Percentiles rank a stretch among this genome's conserved stretches.
phyloP scores from a whole-genome alignment of 148 eudicot genomes.

The Cornus suecica region DNA sequence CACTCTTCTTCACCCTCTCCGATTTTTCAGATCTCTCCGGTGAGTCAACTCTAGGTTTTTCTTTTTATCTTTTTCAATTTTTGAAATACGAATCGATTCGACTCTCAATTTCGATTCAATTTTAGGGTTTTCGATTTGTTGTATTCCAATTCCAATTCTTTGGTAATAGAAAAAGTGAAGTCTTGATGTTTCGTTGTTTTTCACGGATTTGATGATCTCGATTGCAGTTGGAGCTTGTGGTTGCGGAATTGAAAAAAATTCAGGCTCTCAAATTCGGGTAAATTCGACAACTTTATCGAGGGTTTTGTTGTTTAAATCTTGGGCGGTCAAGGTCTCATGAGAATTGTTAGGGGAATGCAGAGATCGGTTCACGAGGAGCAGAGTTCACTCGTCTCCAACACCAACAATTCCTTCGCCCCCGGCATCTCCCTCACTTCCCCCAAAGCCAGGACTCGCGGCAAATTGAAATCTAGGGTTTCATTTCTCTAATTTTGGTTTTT shows the following conservation, averaged over 20 bases:
- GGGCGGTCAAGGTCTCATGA: constrained; percentile 85
- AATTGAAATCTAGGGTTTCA: constrained; percentile 37
- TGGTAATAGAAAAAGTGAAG: not conserved
- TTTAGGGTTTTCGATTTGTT: not conserved
- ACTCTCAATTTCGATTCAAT: not conserved
- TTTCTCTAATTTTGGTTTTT: constrained; percentile 46
- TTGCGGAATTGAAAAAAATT: constrained; percentile 24
- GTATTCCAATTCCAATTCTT: not conserved
- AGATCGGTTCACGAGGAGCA: constrained; percentile 51
- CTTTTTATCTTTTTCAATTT: too few relatives aligned
- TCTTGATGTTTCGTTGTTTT: constrained; percentile 14
- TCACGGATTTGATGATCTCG: constrained; percentile 2
- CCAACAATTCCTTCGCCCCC: constrained; percentile 55
- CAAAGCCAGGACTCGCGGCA: constrained; percentile 80
- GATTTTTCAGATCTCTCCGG: constrained; percentile 23
- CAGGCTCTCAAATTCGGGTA: constrained; percentile 19
- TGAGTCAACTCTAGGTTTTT: constrained; percentile 18
- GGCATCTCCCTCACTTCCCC: constrained; percentile 63
- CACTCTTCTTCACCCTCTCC: constrained; percentile 4
- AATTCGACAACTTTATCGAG: constrained; percentile 30
- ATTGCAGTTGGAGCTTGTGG: constrained; percentile 18
- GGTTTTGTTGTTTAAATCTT: constrained; percentile 37
- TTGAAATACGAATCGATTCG: too few relatives aligned
- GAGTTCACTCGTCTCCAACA: constrained; percentile 50
- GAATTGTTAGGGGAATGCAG: constrained; percentile 99